phyloP scores from a whole-genome alignment of 768 basidiomycete genomes.

The Cubamyces lactineus region DNA sequence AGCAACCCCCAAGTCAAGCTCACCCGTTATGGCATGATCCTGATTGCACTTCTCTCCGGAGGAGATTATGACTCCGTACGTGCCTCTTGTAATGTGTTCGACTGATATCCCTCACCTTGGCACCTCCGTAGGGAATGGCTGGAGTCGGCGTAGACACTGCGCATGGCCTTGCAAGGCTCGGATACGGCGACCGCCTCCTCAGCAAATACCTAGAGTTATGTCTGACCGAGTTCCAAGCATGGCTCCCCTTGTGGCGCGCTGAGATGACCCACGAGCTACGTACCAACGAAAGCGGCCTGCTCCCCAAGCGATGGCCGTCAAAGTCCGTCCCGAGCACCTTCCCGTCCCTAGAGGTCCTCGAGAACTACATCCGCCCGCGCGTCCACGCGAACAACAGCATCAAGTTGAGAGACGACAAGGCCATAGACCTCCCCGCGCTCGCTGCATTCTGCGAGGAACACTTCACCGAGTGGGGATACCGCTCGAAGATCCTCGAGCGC shows the following conservation, averaged over 20 bases:
- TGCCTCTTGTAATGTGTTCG: background rate
- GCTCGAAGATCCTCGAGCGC: constrained; percentile 27
- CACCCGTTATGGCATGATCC: constrained; percentile 35
- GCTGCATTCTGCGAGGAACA: constrained; percentile 34
- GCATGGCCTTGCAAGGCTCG: constrained; percentile 32
- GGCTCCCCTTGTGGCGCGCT: constrained; percentile 32
- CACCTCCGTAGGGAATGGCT: constrained; percentile 24
- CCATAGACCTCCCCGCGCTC: constrained; percentile 28
- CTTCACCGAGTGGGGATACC: constrained; percentile 34
- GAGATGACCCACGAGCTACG: constrained; percentile 31
- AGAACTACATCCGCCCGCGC: constrained; percentile 31
- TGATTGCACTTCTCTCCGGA: constrained; percentile 40
- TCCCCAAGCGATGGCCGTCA: constrained; percentile 20
- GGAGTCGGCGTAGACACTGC: constrained; percentile 28
- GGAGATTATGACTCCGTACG: constrained; percentile 41
- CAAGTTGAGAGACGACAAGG: constrained; percentile 27
- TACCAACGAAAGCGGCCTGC: constrained; percentile 30
- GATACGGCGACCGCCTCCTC: constrained; percentile 35
- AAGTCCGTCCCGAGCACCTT: constrained; percentile 27
- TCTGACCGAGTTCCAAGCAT: constrained; percentile 20
- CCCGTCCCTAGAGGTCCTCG: constrained; percentile 28
- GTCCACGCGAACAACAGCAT: constrained; percentile 20
- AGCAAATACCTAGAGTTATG: constrained; percentile 22
- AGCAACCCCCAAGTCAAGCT: constrained; percentile 31
- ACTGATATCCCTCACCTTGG: background rate